A percentile compares a stretch with the other conserved stretches of the same genome.
Conservation (phyloP, 352 stramenopile genomes). For the Thraustotheca clavata region DNA sequence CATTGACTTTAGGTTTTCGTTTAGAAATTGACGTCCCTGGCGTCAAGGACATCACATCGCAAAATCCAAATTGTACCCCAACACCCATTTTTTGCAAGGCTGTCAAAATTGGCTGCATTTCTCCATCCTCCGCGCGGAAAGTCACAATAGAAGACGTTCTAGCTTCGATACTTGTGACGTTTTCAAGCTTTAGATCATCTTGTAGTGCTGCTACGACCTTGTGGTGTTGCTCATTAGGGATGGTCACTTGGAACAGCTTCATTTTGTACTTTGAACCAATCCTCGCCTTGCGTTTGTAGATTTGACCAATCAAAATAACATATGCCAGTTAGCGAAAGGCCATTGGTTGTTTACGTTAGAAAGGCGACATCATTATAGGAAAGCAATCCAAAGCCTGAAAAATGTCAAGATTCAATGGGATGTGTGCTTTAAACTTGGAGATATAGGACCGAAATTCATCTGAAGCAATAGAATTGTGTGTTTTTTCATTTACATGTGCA, state of each 20-base stretch:
- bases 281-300: neutral
- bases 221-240: conserved; percentile 74
- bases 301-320: conserved; percentile 1
- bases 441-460: neutral
- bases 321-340: neutral
- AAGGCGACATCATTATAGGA: neutral
- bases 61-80: conserved; percentile 79
- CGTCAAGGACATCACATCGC: conserved; percentile 83
- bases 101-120: conserved; percentile 80
- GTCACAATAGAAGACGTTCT: conserved; percentile 81
- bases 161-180: conserved; percentile 75
- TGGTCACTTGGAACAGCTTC: conserved; percentile 85
- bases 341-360: neutral
- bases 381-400: neutral
- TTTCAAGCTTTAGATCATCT: conserved; percentile 75
- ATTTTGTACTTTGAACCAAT: conserved; percentile 25
- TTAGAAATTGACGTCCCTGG: conserved; percentile 72
- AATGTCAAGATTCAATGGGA: neutral
- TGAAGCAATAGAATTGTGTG: neutral
- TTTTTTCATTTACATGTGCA: no score
- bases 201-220: conserved; percentile 72
- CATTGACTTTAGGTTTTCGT: conserved; percentile 20
- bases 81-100: conserved; percentile 73
- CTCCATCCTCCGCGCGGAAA: conserved; percentile 74
- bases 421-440: neutral